Conservation (phyloP, 2,329 filamentous ascomycete genomes). For the Moelleriella libera region DNA sequence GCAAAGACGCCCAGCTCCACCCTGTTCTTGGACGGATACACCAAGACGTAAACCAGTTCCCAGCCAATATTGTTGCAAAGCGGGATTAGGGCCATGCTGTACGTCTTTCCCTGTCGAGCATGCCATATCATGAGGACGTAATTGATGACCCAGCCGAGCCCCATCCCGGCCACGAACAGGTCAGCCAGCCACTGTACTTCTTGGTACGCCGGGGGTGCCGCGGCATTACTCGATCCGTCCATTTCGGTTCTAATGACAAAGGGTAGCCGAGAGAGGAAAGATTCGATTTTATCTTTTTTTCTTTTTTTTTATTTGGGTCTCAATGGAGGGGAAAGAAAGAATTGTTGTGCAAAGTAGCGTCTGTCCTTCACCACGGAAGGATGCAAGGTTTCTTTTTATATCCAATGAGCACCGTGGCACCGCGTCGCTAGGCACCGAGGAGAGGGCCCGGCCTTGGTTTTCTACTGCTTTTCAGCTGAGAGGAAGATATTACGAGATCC, state of each 20-base stretch:
- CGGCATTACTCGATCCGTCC: slow-evolving; percentile 5
- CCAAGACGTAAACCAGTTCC: slow-evolving; percentile 5
- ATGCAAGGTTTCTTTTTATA: slow-evolving; percentile 1
- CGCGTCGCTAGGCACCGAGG: no score
- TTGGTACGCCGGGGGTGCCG: slow-evolving; percentile 4
- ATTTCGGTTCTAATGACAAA: not conserved
- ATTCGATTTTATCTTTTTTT: not conserved
- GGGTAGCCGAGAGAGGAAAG: not conserved
- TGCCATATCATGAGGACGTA: slow-evolving; percentile 6
- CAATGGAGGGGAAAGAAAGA: not conserved
- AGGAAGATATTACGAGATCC: no score
- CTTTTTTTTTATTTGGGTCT: not conserved
- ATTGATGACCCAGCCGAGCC: slow-evolving; percentile 7
- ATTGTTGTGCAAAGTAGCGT: not conserved
- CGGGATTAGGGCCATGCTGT: slow-evolving; percentile 7
- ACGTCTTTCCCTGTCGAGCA: slow-evolving; percentile 3
- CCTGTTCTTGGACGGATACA: slow-evolving; percentile 5
- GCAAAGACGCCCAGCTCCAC: slow-evolving; percentile 5
- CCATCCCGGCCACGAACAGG: slow-evolving; percentile 4
- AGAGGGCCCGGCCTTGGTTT: no score
- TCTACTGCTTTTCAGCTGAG: no score
- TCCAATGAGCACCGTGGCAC: not conserved
- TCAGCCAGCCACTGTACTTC: slow-evolving; percentile 6
- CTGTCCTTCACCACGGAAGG: not conserved
- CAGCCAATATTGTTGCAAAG: slow-evolving; percentile 8